Conservation (phyloP, 23 red algal species). For the Pyropia yezoensis region DNA sequence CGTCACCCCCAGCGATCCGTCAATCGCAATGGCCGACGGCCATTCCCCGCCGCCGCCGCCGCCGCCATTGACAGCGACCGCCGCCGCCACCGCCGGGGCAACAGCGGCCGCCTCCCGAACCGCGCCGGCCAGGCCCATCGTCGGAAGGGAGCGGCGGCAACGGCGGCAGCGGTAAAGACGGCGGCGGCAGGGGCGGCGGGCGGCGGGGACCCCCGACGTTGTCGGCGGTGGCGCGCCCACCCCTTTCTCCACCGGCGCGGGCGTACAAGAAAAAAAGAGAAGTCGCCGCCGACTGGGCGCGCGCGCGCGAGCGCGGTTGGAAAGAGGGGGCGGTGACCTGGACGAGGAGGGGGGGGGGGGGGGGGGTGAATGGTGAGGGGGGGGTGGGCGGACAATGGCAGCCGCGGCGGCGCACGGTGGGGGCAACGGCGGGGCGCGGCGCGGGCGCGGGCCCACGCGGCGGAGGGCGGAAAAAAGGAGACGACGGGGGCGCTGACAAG, state of each 20-base stretch:
- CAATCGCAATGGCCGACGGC: conserved; percentile 27
- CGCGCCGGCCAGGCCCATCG: not conserved
- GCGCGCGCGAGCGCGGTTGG: not conserved
- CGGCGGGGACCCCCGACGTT: not conserved
- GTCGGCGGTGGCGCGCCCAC: not conserved
- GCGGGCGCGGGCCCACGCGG: too few species aligned
- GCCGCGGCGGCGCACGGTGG: too few species aligned
- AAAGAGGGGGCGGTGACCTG: not conserved
- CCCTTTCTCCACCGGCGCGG: not conserved
- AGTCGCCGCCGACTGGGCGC: not conserved
- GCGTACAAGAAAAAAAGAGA: not conserved
- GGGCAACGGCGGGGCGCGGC: too few species aligned
- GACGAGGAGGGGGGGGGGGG: not conserved
- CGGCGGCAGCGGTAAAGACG: too few species aligned
- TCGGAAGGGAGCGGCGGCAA: too few species aligned
- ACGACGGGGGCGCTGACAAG: too few species aligned
- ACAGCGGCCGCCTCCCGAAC: not conserved
- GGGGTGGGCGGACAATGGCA: not conserved
- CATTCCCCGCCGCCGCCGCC: not conserved
- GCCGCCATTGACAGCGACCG: not conserved
- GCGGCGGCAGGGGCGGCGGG: too few species aligned
- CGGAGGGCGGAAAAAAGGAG: too few species aligned
- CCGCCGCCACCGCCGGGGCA: not conserved
- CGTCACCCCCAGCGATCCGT: conserved; percentile 37
- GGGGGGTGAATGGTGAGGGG: conserved; percentile 1